Evolutionary conservation across 495 filamentous ascomycete genomes (phyloP).

Genomic region (Penicillium taxi): DNA sequence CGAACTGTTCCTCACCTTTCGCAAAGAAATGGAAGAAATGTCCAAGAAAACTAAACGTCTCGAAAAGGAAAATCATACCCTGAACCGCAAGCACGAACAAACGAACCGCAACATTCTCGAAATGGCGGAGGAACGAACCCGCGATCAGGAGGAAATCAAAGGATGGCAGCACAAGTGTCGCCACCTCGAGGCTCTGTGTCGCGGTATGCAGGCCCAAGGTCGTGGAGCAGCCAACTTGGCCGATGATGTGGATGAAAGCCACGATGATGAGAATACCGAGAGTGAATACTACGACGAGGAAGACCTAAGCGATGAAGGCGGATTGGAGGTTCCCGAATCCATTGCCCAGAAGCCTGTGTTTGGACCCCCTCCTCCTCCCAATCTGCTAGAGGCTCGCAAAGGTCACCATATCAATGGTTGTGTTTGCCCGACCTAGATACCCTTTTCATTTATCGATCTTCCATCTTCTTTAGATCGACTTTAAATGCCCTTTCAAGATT

Average conservation of each 20-base stretch:
- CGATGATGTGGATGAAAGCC: conserved; percentile 43
- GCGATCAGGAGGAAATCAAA: conserved; percentile 71
- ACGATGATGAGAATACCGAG: conserved; percentile 63
- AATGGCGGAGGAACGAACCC: conserved; percentile 93
- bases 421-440: too few relatives aligned
- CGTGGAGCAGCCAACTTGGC: conserved; percentile 55
- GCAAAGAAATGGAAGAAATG: conserved; percentile 99
- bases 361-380: conserved; percentile 50
- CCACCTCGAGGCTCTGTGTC: conserved; percentile 86
- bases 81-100: conserved; percentile 86
- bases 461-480: too few relatives aligned
- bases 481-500: too few relatives aligned
- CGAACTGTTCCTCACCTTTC: conserved; percentile 94
- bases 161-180: conserved; percentile 79
- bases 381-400: conserved; percentile 40
- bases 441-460: too few relatives aligned
- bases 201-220: conserved; percentile 89
- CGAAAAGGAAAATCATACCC: conserved; percentile 88
- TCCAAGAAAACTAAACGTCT: conserved; percentile 97
- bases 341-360: conserved; percentile 44
- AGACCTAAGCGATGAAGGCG: conserved; percentile 57
- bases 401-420: too few relatives aligned
- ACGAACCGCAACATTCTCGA: conserved; percentile 93
- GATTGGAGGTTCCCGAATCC: conserved; percentile 44
- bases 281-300: conserved; percentile 68